Evolutionary conservation across 2,329 filamentous ascomycete species (phyloP).

Genomic region (Neonectria hederae): DNA sequence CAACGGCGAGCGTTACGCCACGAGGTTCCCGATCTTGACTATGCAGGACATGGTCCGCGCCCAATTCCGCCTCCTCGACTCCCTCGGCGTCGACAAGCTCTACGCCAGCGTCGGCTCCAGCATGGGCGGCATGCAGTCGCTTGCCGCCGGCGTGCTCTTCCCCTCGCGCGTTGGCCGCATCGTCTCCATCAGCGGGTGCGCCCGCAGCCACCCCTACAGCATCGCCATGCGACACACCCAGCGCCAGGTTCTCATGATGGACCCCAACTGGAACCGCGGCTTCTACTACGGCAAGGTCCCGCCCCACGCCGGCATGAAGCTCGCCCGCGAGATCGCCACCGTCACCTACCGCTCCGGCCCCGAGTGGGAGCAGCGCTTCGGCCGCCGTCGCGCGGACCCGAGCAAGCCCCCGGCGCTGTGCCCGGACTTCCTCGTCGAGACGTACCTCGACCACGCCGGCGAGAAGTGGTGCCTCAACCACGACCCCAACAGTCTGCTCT

Average conservation of each 20-base stretch:
- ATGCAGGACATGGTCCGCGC: constrained; percentile 98
- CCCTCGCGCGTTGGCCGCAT: constrained; percentile 83
- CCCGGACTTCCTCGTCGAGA: constrained; percentile 97
- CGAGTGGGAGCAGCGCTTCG: constrained; percentile 97
- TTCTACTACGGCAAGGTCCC: constrained; percentile 92
- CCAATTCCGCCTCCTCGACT: constrained; percentile 88
- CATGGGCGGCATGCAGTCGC: constrained; percentile 98
- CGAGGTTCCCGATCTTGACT: constrained; percentile 93
- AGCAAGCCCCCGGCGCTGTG: constrained; percentile 91
- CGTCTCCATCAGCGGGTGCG: constrained; percentile 92
- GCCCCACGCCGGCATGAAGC: constrained; percentile 96
- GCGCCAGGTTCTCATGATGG: constrained; percentile 98
- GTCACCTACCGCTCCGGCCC: constrained; percentile 97
- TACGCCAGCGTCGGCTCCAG: constrained; percentile 94
- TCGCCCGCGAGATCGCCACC: constrained; percentile 95
- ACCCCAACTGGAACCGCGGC: constrained; percentile 94
- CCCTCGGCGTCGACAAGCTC: constrained; percentile 77
- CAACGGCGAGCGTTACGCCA: constrained; percentile 89
- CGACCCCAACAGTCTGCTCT: constrained; percentile 93
- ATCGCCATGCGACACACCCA: constrained; percentile 99
- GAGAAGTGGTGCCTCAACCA: constrained; percentile 99
- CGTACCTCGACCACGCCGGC: constrained; percentile 95
- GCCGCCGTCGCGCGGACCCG: constrained; percentile 84
- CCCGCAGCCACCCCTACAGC: constrained; percentile 94
- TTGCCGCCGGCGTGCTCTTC: constrained; percentile 86